phyloP scores from a whole-genome alignment of 345 rosid genomes.

The Melaleuca quinquenervia region DNA sequence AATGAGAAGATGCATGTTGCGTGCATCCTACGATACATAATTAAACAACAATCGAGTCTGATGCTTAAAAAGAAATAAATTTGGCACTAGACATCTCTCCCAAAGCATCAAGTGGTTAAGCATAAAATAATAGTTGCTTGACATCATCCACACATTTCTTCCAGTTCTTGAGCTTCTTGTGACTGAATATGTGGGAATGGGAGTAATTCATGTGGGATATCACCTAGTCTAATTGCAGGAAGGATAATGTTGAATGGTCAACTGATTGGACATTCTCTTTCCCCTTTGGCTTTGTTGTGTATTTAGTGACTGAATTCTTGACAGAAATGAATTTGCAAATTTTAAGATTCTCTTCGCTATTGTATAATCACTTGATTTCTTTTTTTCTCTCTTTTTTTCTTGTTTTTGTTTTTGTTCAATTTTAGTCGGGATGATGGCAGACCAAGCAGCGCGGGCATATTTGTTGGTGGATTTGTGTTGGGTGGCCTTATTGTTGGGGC shows the following conservation, averaged over 20 bases:
- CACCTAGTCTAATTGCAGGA: not conserved
- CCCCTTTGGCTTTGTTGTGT: not conserved
- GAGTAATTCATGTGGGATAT: not conserved
- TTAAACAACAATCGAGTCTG: not conserved
- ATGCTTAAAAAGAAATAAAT: not conserved
- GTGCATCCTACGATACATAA: not conserved
- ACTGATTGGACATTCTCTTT: not conserved
- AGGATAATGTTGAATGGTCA: not conserved
- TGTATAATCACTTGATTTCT: not conserved
- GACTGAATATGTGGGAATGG: not conserved
- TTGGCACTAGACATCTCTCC: not conserved
- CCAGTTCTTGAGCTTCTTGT: not conserved
- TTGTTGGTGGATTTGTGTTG: conserved; percentile 35
- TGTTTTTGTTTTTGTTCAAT: not conserved
- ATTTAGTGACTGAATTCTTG: not conserved
- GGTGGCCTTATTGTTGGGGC: conserved; percentile 39
- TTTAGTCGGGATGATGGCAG: conserved; percentile 18
- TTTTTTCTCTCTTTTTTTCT: not conserved
- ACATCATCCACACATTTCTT: not conserved
- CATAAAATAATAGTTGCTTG: not conserved
- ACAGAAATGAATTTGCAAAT: not conserved
- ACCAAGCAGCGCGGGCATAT: conserved; percentile 19
- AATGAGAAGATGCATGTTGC: not conserved
- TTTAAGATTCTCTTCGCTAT: not conserved
- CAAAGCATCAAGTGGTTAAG: not conserved